phyloP scores from a whole-genome alignment of 805 yeast genomes.

The Pichia insulana region DNA sequence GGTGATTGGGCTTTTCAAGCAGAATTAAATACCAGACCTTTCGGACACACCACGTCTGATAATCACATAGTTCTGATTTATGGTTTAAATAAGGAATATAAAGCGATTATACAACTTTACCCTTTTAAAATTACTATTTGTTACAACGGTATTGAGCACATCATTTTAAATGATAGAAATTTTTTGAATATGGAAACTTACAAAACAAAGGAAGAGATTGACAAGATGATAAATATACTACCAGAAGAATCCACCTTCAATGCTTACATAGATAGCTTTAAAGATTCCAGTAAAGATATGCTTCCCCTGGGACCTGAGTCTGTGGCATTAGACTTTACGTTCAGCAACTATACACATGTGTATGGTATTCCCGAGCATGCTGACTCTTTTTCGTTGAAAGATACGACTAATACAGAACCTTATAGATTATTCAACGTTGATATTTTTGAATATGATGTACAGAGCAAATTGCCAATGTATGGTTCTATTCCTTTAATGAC shows the following conservation, averaged over 20 bases:
- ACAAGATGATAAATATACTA: conserved; percentile 32
- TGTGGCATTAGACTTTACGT: conserved; percentile 67
- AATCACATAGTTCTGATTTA: conserved; percentile 23
- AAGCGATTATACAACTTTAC: conserved; percentile 33
- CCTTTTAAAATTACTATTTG: conserved; percentile 46
- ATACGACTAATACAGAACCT: conserved; percentile 60
- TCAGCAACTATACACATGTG: conserved; percentile 51
- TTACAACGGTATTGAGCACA: conserved; percentile 36
- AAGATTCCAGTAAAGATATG: conserved; percentile 55
- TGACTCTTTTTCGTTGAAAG: conserved; percentile 63
- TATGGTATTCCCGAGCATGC: conserved; percentile 99
- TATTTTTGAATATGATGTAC: conserved; percentile 84
- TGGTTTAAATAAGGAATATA: conserved; percentile 31
- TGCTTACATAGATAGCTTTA: conserved; percentile 63
- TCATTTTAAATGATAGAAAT: conserved; percentile 59
- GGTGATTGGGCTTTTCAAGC: conserved; percentile 46
- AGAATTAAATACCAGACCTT: conserved; percentile 15
- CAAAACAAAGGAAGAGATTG: conserved; percentile 36
- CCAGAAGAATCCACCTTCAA: conserved; percentile 58
- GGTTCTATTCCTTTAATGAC: conserved; percentile 88
- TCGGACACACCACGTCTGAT: conserved; percentile 16
- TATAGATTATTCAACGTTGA: conserved; percentile 89
- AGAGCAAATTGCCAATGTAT: conserved; percentile 84
- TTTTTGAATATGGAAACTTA: conserved; percentile 80
- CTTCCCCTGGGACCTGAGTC: conserved; percentile 86